These are phyloP conservation scores for Daucus carota DNA, from an alignment of 129 eudicot species.

Conservation along the genomic window DNA sequence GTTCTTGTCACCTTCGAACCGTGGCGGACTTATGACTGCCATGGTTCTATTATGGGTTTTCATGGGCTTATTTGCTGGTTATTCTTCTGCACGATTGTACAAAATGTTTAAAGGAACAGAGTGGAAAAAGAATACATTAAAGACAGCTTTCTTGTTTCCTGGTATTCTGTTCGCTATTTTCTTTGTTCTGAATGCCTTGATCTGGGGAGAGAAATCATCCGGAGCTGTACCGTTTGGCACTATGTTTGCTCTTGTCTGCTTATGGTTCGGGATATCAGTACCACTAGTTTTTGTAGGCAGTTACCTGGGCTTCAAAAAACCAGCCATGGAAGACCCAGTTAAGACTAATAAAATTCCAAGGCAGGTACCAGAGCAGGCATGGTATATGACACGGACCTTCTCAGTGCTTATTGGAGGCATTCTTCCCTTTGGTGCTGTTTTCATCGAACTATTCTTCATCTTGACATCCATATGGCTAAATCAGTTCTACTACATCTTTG, in stretches of 20 bases:
- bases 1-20: slow-evolving; percentile 80
- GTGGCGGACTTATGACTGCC: slow-evolving; percentile 94
- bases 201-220: slow-evolving; percentile 94
- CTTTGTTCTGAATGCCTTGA: slow-evolving; percentile 72
- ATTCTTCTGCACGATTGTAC: slow-evolving; percentile 71
- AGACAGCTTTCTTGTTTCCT: slow-evolving; percentile 80
- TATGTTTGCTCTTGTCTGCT: slow-evolving; percentile 77
- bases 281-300: slow-evolving; percentile 88
- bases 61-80: slow-evolving; percentile 85
- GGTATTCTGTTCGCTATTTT: slow-evolving; percentile 63
- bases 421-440: slow-evolving; percentile 90
- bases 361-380: slow-evolving; percentile 83
- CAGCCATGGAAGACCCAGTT: slow-evolving; percentile 78
- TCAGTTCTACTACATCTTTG: slow-evolving; percentile 88
- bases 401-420: slow-evolving; percentile 84
- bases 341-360: slow-evolving; percentile 86
- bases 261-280: slow-evolving; percentile 96
- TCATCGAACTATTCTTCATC: slow-evolving; percentile 81
- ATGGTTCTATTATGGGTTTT: slow-evolving; percentile 90
- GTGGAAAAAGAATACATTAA: slow-evolving; percentile 79
- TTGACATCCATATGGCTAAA: slow-evolving; percentile 84
- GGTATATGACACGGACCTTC: slow-evolving; percentile 88
- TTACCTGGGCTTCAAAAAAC: slow-evolving; percentile 80
- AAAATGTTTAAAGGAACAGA: slow-evolving; percentile 90
- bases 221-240: slow-evolving; percentile 94